Evolutionary conservation across 169 alveolate species (phyloP).

Genomic region (Plasmodium vinckei): DNA sequence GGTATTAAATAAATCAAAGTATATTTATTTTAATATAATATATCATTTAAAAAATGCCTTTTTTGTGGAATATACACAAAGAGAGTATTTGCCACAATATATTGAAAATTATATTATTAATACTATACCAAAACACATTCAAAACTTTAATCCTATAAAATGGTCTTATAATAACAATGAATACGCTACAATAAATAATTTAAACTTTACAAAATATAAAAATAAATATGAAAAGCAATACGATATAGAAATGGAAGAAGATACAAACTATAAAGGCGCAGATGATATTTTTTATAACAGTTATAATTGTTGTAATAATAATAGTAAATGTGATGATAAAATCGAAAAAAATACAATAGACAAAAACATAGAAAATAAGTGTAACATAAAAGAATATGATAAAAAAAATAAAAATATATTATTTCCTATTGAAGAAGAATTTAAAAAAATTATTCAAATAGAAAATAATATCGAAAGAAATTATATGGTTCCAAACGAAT

Average conservation of each 20-base stretch:
- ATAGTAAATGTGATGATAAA: not conserved
- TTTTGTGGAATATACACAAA: conserved; percentile 2
- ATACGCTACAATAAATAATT: conserved; percentile 32
- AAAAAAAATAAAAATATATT: not conserved
- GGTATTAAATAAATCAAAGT: conserved; percentile 19
- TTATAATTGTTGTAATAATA: conserved; percentile 1
- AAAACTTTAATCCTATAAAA: conserved; percentile 5
- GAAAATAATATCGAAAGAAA: not conserved
- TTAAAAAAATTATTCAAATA: too few relatives aligned
- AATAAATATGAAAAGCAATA: conserved; percentile 20
- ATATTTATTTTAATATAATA: conserved; percentile 1
- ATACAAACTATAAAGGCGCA: conserved; percentile 1
- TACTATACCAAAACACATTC: conserved; percentile 16
- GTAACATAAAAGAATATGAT: not conserved
- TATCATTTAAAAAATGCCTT: conserved; percentile 13
- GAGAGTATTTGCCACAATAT: conserved; percentile 6
- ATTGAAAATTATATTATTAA: conserved; percentile 4
- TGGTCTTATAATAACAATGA: conserved; percentile 18
- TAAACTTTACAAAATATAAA: conserved; percentile 16
- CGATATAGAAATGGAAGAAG: conserved; percentile 31
- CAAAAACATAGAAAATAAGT: not conserved
- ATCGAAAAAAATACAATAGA: not conserved
- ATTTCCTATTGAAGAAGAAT: not conserved
- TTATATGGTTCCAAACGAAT: conserved; percentile 21
- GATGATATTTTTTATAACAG: conserved; percentile 1